Base-by-base conservation (phyloP, 1,139 yeast genomes). In the Groenewaldozyma auringiensis region DNA sequence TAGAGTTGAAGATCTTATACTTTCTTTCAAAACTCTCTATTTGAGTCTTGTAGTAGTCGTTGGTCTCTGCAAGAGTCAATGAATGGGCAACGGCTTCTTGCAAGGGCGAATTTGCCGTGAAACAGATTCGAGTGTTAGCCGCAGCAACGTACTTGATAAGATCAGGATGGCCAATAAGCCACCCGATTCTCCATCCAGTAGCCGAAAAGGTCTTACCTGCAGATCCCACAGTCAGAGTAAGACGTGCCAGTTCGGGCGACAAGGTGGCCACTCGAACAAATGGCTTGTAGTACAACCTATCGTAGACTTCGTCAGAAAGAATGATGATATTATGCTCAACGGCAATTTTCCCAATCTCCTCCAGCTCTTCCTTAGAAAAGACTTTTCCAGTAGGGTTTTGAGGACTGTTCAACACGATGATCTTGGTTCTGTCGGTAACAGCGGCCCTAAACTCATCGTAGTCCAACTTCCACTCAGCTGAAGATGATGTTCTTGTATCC, bases 131-230 rank as follows among this genome's bases (percentile, higher is more conserved):
- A 1, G 96, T 87, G 65, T 92, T 96, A 1, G 97, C 98, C 32
- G 86, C 79, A 8, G 88, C 75, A 2, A 82, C 95, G 61, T 84
- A 86, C 54, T 82, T 79, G 58, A 92, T 74, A 55, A 89, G 71
- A 21, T 82, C 83, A n/a, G 85, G 75, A 44, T 85, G 83, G 4
- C 96, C 97, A 52, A 89, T 82, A 35, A 89, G 75, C 92, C 94
- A 92, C 45, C 98, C 98, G 46, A 92, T 78, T 70, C 98, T 80
- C 96, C 97, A 92, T 47, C 98, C 98, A 21, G 98, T 92, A 37
- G 96, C 96, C 21, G 96, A 95, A 69, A 92, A 92, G 0, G 95
- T 81, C 67, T 92, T 92, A 50, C 98, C 98, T 3, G 96, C 98
- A 27, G 96, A 86, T 0, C 97, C 97, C 17, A 92, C 94, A 4